Conservation (phyloP, 1,284 basidiomycete genomes). For the Wallemia mellicola region DNA sequence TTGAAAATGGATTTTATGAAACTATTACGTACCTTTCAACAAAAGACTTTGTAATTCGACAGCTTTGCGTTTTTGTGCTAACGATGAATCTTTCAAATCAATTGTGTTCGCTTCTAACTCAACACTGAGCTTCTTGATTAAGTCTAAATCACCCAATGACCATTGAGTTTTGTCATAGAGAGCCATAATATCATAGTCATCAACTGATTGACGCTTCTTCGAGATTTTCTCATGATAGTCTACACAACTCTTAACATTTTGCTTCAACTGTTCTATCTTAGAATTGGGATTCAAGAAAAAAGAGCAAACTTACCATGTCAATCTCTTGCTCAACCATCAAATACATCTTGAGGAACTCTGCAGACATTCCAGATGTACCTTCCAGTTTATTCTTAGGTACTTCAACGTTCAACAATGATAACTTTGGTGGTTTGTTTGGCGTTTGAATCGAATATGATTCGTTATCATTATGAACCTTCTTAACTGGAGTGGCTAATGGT, state of each 20-base stretch:
- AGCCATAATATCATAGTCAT: conserved; percentile 5
- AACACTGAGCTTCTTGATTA: conserved; percentile 10
- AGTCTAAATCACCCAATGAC: conserved; percentile 15
- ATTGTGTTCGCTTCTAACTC: conserved; percentile 10
- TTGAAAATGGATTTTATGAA: neutral
- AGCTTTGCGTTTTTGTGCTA: conserved; percentile 14
- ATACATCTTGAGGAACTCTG: conserved; percentile 13
- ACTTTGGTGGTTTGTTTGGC: neutral
- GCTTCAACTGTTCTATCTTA: conserved; percentile 12
- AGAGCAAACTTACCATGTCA: conserved; percentile 10
- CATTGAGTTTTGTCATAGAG: conserved; percentile 10
- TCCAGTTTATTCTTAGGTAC: conserved; percentile 1
- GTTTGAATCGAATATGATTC: neutral
- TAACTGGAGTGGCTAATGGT: neutral
- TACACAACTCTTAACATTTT: conserved; percentile 10
- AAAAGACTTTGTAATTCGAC: conserved; percentile 18
- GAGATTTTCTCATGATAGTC: conserved; percentile 9
- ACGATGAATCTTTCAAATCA: conserved; percentile 9
- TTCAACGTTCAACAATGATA: neutral
- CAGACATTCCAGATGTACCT: conserved; percentile 10
- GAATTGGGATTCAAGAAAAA: neutral
- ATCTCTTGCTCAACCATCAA: conserved; percentile 16
- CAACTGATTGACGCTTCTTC: conserved; percentile 5
- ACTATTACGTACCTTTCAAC: conserved; percentile 16
- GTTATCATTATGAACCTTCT: neutral